These are phyloP conservation scores for Prunus armeniaca DNA, from an alignment of 306 rosid species.

Conservation along the genomic window DNA sequence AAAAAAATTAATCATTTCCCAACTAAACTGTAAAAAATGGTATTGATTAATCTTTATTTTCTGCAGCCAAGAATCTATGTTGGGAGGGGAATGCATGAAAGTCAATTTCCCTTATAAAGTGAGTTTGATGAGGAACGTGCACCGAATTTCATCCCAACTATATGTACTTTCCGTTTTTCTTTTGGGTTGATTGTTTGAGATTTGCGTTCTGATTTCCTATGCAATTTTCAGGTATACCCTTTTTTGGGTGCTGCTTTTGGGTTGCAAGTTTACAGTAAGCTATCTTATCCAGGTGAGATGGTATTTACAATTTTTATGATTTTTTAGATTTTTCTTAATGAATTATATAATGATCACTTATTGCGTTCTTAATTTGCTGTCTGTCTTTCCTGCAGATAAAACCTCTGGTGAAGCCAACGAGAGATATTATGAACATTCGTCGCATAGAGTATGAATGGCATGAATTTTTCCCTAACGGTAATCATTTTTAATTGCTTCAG, in stretches of 20 bases:
- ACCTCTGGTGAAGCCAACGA: conserved; percentile 88
- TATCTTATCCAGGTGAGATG: conserved; percentile 70
- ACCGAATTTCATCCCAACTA: conserved; percentile 11
- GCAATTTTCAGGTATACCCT: conserved; percentile 74
- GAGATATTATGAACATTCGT: conserved; percentile 72
- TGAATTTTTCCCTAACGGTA: conserved; percentile 88
- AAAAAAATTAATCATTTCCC: neutral
- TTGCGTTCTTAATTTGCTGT: conserved; percentile 15
- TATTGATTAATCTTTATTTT: conserved; percentile 21
- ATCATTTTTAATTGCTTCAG: conserved; percentile 17
- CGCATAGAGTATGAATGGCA: conserved; percentile 76
- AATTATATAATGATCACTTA: neutral
- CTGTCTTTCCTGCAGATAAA: conserved; percentile 53
- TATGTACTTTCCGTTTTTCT: conserved; percentile 7
- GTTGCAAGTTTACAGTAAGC: conserved; percentile 75
- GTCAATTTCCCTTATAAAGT: conserved; percentile 88
- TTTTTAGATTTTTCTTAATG: conserved; percentile 1
- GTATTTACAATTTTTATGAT: conserved; percentile 11
- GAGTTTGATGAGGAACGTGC: conserved; percentile 37
- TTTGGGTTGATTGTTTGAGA: conserved; percentile 23
- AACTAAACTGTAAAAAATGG: neutral
- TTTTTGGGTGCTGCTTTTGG: conserved; percentile 87
- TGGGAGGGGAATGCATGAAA: conserved; percentile 99
- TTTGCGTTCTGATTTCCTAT: conserved; percentile 15
- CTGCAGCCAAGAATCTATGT: conserved; percentile 89